Percentiles rank a stretch among this genome's conserved stretches.
Evolutionary conservation across 805 yeast genomes (phyloP).

Genomic region (Clavispora vitiphila): DNA sequence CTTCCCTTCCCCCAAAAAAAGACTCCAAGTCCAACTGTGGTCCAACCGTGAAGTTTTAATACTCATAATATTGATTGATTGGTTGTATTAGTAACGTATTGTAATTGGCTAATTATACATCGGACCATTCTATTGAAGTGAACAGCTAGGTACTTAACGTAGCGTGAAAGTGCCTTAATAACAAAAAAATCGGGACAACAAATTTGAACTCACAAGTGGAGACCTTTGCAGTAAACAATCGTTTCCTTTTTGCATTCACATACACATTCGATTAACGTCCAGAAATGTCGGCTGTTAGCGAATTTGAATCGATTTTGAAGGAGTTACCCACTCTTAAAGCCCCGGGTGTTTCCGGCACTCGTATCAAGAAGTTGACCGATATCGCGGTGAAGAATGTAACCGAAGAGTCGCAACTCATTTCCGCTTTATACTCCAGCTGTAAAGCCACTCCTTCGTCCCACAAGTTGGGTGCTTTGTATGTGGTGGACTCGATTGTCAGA

Average conservation of each 20-base stretch:
- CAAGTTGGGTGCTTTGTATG: constrained; percentile 87
- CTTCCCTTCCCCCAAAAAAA: constrained; percentile 2
- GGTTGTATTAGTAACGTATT: constrained; percentile 13
- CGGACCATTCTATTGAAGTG: neutral
- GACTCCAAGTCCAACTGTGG: neutral
- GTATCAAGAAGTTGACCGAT: constrained; percentile 81
- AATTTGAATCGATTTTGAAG: constrained; percentile 44
- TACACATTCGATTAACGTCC: neutral
- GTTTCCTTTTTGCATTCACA: neutral
- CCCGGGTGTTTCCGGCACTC: constrained; percentile 93
- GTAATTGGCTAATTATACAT: constrained; percentile 10
- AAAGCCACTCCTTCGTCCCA: constrained; percentile 71
- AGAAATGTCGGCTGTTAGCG: constrained; percentile 38
- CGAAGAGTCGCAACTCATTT: constrained; percentile 52
- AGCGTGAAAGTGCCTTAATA: constrained; percentile 1
- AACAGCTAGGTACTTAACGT: constrained; percentile 1
- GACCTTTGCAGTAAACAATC: neutral
- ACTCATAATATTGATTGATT: neutral
- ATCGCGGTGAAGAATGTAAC: constrained; percentile 66
- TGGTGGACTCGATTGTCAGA: constrained; percentile 88
- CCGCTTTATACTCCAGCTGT: constrained; percentile 59
- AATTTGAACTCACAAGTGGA: neutral
- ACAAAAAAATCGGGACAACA: constrained; percentile 1
- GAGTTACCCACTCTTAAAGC: constrained; percentile 60
- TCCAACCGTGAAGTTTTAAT: neutral